Evolutionary conservation across 306 rosid species (phyloP).

Genomic region (Casuarina equisetifolia): DNA sequence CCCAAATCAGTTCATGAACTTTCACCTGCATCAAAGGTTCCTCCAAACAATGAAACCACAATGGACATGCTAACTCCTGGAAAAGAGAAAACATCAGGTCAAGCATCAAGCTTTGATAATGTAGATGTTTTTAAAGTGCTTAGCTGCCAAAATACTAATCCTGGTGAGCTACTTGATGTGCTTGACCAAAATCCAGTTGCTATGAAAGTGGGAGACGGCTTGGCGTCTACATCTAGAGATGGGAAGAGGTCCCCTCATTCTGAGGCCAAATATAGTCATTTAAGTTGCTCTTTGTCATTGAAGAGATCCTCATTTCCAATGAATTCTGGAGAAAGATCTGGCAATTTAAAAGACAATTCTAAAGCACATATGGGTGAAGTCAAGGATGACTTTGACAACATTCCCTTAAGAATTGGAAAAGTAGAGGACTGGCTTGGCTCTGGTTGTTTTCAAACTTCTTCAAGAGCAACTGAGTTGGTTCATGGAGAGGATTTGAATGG

Average conservation of each 20-base stretch:
- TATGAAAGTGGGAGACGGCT: conserved; percentile 25
- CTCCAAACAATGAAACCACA: conserved; percentile 12
- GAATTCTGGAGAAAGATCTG: conserved; percentile 38
- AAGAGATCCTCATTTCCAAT: conserved; percentile 45
- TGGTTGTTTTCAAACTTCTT: conserved; percentile 35
- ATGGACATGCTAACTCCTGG: conserved; percentile 14
- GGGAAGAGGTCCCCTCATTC: conserved; percentile 38
- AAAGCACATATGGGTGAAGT: conserved; percentile 28
- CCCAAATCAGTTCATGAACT: conserved; percentile 31
- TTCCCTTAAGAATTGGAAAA: conserved; percentile 31
- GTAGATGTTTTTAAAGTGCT: conserved; percentile 25
- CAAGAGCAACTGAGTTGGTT: conserved; percentile 29
- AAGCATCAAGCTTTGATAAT: conserved; percentile 18
- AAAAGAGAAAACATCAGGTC: conserved; percentile 33
- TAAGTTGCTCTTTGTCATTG: conserved; percentile 39
- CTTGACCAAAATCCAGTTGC: conserved; percentile 29
- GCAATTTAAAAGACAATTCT: conserved; percentile 32
- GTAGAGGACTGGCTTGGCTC: conserved; percentile 32
- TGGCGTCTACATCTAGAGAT: conserved; percentile 35
- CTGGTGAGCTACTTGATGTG: conserved; percentile 27
- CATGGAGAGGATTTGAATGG: conserved; percentile 35
- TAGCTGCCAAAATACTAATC: conserved; percentile 16
- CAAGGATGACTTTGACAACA: conserved; percentile 32
- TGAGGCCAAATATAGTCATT: conserved; percentile 34
- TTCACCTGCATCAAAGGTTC: conserved; percentile 35